Percentiles rank a stretch among this genome's conserved stretches.
These are phyloP conservation scores for Exophiala dermatitidis DNA, from an alignment of 2,329 filamentous ascomycete species.

Conservation along the genomic window DNA sequence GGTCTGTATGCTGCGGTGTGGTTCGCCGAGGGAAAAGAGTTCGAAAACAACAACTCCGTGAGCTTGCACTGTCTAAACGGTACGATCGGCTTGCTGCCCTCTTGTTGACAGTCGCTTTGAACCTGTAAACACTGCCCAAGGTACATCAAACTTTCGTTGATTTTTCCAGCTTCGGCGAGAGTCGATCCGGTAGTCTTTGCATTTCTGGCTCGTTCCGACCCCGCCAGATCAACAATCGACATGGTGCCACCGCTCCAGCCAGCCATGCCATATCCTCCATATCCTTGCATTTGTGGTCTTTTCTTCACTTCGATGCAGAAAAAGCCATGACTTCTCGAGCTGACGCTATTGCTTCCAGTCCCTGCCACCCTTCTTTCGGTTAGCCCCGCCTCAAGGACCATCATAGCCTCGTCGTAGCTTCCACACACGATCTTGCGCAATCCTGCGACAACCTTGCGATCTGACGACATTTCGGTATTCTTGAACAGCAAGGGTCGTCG, in stretches of 20 bases:
- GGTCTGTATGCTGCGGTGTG: conserved; percentile 45
- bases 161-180: conserved; percentile 91
- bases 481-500: conserved; percentile 88
- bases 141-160: conserved; percentile 98
- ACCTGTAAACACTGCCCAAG: conserved; percentile 94
- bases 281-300: conserved; percentile 47
- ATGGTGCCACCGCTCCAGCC: conserved; percentile 36
- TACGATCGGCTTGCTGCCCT: conserved; percentile 66
- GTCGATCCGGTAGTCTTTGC: conserved; percentile 92
- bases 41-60: conserved; percentile 79
- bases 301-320: conserved; percentile 95
- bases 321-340: conserved; percentile 89
- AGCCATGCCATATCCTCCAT: conserved; percentile 50
- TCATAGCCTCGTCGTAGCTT: conserved; percentile 72
- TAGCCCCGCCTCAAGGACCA: conserved; percentile 83
- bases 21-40: conserved; percentile 65
- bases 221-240: conserved; percentile 33
- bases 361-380: conserved; percentile 81
- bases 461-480: conserved; percentile 75
- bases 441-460: conserved; percentile 90
- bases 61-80: conserved; percentile 79
- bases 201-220: conserved; percentile 82
- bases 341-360: conserved; percentile 87
- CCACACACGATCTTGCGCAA: conserved; percentile 83
- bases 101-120: conserved; percentile 67